Conservation (phyloP, 352 stramenopile species). For the Phytophthora meadii region DNA sequence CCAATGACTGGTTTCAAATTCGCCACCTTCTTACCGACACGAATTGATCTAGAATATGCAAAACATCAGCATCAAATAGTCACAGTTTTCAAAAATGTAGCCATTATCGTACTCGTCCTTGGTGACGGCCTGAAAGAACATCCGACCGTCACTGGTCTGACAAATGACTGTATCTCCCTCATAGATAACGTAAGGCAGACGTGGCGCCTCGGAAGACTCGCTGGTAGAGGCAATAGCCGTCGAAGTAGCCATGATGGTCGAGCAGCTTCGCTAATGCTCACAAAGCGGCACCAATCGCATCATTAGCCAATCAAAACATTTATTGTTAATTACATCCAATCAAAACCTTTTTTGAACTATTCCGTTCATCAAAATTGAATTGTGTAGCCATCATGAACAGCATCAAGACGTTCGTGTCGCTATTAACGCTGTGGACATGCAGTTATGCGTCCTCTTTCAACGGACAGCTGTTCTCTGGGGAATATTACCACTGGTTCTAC, state of each 20-base stretch:
- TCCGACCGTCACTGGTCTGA: conserved; percentile 82
- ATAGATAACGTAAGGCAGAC: conserved; percentile 80
- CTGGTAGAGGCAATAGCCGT: conserved; percentile 4
- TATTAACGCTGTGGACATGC: conserved; percentile 1
- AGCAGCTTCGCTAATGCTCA: conserved; percentile 13
- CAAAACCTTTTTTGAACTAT: background rate
- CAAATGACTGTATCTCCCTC: conserved; percentile 89
- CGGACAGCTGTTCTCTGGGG: conserved; percentile 20
- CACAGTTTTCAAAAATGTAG: conserved; percentile 1
- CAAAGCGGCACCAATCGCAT: conserved; percentile 12
- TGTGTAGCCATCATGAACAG: conserved; percentile 13
- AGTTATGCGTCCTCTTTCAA: conserved; percentile 15
- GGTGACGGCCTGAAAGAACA: conserved; percentile 86
- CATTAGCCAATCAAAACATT: conserved; percentile 19
- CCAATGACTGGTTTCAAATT: conserved; percentile 74
- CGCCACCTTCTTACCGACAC: conserved; percentile 84
- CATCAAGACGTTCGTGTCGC: background rate
- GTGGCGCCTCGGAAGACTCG: conserved; percentile 8
- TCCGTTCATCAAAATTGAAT: background rate
- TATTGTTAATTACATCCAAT: conserved; percentile 10
- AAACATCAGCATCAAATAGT: background rate
- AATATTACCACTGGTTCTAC: conserved; percentile 37
- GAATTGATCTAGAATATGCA: conserved; percentile 53
- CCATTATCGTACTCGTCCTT: conserved; percentile 64
- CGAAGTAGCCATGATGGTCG: conserved; percentile 13